Evolutionary conservation across 306 rosid species (phyloP).

Genomic region (Psophocarpus tetragonolobus): DNA sequence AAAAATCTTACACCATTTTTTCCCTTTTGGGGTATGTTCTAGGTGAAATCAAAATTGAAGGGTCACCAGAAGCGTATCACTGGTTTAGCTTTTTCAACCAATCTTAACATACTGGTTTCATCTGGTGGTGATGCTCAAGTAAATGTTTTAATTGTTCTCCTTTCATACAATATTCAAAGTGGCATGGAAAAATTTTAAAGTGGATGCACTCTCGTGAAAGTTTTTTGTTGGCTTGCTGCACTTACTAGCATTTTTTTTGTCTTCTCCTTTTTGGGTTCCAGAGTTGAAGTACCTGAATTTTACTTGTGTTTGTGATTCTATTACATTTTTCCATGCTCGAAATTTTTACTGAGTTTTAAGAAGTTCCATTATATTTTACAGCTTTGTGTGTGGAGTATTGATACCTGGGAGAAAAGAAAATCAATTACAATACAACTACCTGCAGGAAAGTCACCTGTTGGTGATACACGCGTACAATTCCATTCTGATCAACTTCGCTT

Average conservation of each 20-base stretch:
- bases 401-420: slow-evolving; percentile 94
- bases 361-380: slow-evolving; percentile 41
- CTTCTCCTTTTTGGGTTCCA: background rate
- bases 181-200: slow-evolving; percentile 2
- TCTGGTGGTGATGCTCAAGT: slow-evolving; percentile 93
- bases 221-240: slow-evolving; percentile 8
- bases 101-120: slow-evolving; percentile 74
- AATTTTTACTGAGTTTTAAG: slow-evolving; percentile 24
- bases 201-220: slow-evolving; percentile 22
- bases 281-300: background rate
- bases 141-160: slow-evolving; percentile 35
- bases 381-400: slow-evolving; percentile 90
- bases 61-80: slow-evolving; percentile 81
- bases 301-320: background rate
- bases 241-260: background rate
- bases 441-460: slow-evolving; percentile 67
- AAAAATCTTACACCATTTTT: slow-evolving; percentile 5
- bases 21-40: slow-evolving; percentile 10
- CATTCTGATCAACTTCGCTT: slow-evolving; percentile 74
- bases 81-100: slow-evolving; percentile 83
- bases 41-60: slow-evolving; percentile 84
- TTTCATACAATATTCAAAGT: slow-evolving; percentile 20
- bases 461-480: slow-evolving; percentile 85
- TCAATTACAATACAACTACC: slow-evolving; percentile 63
- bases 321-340: background rate